Conservation (phyloP, 1,139 yeast genomes). For the Protomyces arabidopsidicola region DNA sequence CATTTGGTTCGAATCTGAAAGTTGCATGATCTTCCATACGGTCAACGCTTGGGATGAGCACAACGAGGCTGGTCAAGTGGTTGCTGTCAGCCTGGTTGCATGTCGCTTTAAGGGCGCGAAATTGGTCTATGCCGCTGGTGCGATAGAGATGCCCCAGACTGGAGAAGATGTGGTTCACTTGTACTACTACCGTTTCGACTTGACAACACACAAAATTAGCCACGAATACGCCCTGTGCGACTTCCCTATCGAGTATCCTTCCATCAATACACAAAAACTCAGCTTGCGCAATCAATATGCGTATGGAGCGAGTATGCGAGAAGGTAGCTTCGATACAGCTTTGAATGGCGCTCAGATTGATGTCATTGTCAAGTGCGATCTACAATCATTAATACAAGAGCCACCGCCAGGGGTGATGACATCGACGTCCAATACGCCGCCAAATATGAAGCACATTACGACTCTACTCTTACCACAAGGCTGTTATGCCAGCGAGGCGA, state of each 20-base stretch:
- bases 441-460: slow-evolving; percentile 1
- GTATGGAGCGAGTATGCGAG: slow-evolving; percentile 23
- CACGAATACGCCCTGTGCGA: slow-evolving; percentile 24
- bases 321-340: slow-evolving; percentile 27
- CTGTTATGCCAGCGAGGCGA: slow-evolving; percentile 23
- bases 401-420: slow-evolving; percentile 15
- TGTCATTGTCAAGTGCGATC: slow-evolving; percentile 23
- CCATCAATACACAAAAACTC: slow-evolving; percentile 19
- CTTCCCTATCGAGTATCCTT: slow-evolving; percentile 28
- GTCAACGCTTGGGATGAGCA: slow-evolving; percentile 28
- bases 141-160: slow-evolving; percentile 15
- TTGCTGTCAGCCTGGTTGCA: slow-evolving; percentile 18
- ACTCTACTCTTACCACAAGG: slow-evolving; percentile 15
- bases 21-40: slow-evolving; percentile 28
- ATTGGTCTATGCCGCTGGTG: slow-evolving; percentile 27
- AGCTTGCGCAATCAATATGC: slow-evolving; percentile 16
- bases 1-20: slow-evolving; percentile 21
- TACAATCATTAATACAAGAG: slow-evolving; percentile 7
- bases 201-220: slow-evolving; percentile 7
- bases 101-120: slow-evolving; percentile 28
- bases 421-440: slow-evolving; percentile 15
- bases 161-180: slow-evolving; percentile 25
- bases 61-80: slow-evolving; percentile 11
- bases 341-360: slow-evolving; percentile 28
- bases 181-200: slow-evolving; percentile 27